These are phyloP conservation scores for Lachnellula suecica DNA, from an alignment of 2,329 filamentous ascomycete genomes.

Conservation along the genomic window DNA sequence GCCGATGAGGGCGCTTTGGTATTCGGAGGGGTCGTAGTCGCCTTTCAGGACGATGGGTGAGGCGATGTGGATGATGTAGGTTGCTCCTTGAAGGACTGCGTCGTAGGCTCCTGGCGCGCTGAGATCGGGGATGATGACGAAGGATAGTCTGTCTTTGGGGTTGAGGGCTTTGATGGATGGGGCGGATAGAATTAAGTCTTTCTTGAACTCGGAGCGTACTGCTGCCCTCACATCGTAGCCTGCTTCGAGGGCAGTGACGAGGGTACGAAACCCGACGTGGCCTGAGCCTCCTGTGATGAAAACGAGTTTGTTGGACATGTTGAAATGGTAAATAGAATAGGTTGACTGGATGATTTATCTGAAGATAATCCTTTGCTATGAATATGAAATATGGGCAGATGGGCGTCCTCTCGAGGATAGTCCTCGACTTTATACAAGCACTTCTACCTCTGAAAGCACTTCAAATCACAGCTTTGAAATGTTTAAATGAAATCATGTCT, in stretches of 20 bases:
- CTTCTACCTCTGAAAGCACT: too few relatives aligned
- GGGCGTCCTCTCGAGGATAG: too few relatives aligned
- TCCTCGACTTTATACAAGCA: too few relatives aligned
- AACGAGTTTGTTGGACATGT: background rate
- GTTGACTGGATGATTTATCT: too few relatives aligned
- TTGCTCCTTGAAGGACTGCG: constrained; percentile 6
- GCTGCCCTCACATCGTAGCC: constrained; percentile 17
- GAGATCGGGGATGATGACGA: constrained; percentile 14
- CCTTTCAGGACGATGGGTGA: constrained; percentile 12
- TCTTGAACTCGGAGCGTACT: constrained; percentile 18
- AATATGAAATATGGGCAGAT: too few relatives aligned
- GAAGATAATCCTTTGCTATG: too few relatives aligned
- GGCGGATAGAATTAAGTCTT: constrained; percentile 22
- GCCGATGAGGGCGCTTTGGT: constrained; percentile 16
- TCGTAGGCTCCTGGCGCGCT: constrained; percentile 11
- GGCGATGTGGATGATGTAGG: constrained; percentile 15
- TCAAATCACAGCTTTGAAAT: too few relatives aligned
- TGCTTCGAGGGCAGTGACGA: constrained; percentile 18
- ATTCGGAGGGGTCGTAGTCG: background rate
- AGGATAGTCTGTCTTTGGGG: background rate
- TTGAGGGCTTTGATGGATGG: constrained; percentile 30
- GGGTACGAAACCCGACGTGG: constrained; percentile 18
- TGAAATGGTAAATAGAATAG: too few relatives aligned
- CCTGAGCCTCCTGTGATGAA: constrained; percentile 24
- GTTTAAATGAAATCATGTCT: too few relatives aligned